Conservation (phyloP, 257 asterid genomes). For the Nemophila menziesii region DNA sequence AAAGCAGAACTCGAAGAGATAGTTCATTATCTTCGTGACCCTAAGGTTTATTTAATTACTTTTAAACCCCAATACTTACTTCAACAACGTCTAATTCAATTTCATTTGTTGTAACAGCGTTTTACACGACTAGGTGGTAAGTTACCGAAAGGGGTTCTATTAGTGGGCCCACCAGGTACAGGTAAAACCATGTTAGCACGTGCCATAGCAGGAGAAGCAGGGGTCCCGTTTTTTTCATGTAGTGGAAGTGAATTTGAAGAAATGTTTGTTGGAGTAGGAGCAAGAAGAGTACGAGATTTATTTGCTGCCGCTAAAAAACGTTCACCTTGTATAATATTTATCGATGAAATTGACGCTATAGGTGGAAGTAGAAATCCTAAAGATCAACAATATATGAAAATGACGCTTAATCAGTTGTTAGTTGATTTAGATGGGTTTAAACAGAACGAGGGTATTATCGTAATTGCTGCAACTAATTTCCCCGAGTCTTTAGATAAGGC, state of each 20-base stretch:
- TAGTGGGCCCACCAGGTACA: conserved; percentile 3
- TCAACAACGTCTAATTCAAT: too few species aligned
- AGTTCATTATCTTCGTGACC: conserved; percentile 96
- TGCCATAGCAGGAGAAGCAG: conserved; percentile 3
- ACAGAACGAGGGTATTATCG: conserved; percentile 68
- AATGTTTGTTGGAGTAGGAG: conserved; percentile 7
- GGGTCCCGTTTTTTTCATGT: conserved; percentile 1
- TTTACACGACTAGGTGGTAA: conserved; percentile 3
- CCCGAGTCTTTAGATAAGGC: conserved; percentile 76
- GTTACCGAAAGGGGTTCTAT: conserved; percentile 1
- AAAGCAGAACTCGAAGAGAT: conserved; percentile 91
- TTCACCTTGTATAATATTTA: conserved; percentile 3
- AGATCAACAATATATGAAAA: conserved; percentile 70
- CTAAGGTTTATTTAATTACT: too few species aligned
- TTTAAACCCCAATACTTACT: too few species aligned
- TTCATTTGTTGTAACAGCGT: background rate
- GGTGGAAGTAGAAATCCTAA: conserved; percentile 46
- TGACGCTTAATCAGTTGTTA: conserved; percentile 73
- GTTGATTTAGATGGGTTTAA: conserved; percentile 81
- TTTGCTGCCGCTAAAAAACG: conserved; percentile 1
- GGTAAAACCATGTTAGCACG: conserved; percentile 5
- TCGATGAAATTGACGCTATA: conserved; percentile 3
- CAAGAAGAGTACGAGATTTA: conserved; percentile 2
- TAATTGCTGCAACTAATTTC: conserved; percentile 72
- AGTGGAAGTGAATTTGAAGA: conserved; percentile 5